Evolutionary conservation across 176 grass and related monocot genomes (phyloP), one percentile per base, ranked within the genome.

Genomic region (Pontederia crassipes): DNA sequence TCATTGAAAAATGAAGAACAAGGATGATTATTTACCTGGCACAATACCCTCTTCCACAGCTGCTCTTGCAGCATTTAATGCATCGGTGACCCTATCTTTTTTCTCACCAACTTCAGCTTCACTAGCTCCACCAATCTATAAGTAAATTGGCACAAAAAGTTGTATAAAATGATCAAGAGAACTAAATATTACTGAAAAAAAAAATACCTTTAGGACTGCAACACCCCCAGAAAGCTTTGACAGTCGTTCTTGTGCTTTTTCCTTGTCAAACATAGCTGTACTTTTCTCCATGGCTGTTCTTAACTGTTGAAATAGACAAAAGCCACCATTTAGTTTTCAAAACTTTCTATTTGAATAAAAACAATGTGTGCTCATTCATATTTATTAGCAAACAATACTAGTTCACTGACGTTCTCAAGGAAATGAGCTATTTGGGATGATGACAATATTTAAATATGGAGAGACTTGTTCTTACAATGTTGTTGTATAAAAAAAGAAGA

Each of bases 31-130:
- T 49, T 54, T 65, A 90, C 92, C 92, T 73, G 86, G 87, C 68
- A 96, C 76, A 55, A 89, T 90, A 53, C 92, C 92, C 79, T 96
- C 86, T 78, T 88, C 84, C 52, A 85, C 76, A 62, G 92, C 92
- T 66, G 92, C 92, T 68, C 62, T 77, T 60, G 86, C 78, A 45
- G 92, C 81, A 83, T 96, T 81, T 78, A 96, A 58, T 75, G 92
- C 92, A 77, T 96, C 92, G 54, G 83, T 90, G 27, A 96, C 92
- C 72, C 87, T 90, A 71, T 90, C 92, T 65, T 96, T 96, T 71
- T 79, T 96, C 78, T 96, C 92, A 67, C 92, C 75, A 85, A 88
- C 87, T 84, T 96, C 92, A 75, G 69, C 78, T 61, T 96, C 87
- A 26, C 87, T 96, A 67, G 81, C 78, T 75, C 92, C 86, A 67